Conservation (phyloP, 352 stramenopile species). For the Phytophthora sansomeana region DNA sequence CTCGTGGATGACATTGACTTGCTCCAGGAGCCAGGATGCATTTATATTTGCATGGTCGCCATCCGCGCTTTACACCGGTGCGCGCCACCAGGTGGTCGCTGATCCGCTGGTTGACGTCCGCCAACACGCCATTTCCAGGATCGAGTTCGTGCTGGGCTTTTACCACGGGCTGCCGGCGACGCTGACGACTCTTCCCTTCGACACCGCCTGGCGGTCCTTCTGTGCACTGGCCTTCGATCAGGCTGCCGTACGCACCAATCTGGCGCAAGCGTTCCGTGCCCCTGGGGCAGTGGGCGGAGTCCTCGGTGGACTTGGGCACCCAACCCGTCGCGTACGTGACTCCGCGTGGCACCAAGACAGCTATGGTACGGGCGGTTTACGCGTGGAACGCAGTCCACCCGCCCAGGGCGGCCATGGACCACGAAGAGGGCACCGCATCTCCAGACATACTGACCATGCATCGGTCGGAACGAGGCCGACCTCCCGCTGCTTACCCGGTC, state of each 20-base stretch:
- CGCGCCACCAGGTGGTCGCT: slow-evolving; percentile 1
- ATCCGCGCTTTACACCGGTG: too few species aligned
- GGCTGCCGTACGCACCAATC: not conserved
- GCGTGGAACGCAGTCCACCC: not conserved
- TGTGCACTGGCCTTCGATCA: not conserved
- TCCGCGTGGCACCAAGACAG: too few species aligned
- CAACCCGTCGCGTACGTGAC: too few species aligned
- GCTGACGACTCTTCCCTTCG: not conserved
- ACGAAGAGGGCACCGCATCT: not conserved
- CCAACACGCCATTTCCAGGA: not conserved
- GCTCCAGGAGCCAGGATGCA: too few species aligned
- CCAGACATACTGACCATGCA: not conserved
- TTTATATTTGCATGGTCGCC: too few species aligned
- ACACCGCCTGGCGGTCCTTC: slow-evolving; percentile 7
- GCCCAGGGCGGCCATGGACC: not conserved
- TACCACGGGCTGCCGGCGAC: not conserved
- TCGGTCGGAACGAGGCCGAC: not conserved
- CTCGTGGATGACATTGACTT: too few species aligned
- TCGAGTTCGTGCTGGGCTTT: slow-evolving; percentile 8
- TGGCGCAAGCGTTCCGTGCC: too few species aligned
- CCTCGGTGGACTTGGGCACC: too few species aligned
- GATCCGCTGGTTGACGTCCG: not conserved
- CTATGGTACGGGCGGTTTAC: not conserved
- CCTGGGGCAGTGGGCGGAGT: too few species aligned
- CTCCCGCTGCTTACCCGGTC: too few species aligned